Conservation (phyloP, 352 stramenopile genomes). For the Hyaloperonospora brassicae region DNA sequence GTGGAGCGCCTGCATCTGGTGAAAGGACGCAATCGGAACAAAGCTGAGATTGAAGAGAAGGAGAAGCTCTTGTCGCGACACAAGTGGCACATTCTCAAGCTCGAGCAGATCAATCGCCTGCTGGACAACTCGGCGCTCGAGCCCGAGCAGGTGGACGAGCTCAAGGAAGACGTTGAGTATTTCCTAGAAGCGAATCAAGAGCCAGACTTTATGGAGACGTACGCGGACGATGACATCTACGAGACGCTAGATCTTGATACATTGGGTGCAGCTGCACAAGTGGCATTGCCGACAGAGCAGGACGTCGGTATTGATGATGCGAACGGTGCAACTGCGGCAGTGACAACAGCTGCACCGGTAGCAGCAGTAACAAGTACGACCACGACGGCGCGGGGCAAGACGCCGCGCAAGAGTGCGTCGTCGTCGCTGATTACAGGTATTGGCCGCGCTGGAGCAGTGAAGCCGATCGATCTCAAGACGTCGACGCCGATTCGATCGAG, state of each 20-base stretch:
- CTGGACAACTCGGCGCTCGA: constrained; percentile 95
- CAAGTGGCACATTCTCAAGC: constrained; percentile 95
- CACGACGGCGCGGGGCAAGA: constrained; percentile 34
- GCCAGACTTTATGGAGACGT: constrained; percentile 89
- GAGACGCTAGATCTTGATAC: constrained; percentile 92
- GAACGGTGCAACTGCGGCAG: constrained; percentile 3
- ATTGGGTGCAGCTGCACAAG: constrained; percentile 62
- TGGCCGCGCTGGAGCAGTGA: constrained; percentile 58
- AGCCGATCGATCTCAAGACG: constrained; percentile 77
- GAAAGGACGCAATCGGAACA: constrained; percentile 94
- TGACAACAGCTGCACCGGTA: constrained; percentile 4
- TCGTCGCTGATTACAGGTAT: constrained; percentile 61
- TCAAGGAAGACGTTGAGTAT: constrained; percentile 98
- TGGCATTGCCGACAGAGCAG: constrained; percentile 60
- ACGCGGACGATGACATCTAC: constrained; percentile 91
- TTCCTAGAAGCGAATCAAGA: constrained; percentile 94
- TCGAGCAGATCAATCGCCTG: constrained; percentile 97
- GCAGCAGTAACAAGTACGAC: constrained; percentile 2
- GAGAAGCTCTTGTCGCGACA: constrained; percentile 88
- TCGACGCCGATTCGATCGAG: constrained; percentile 47
- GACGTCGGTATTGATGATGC: constrained; percentile 62
- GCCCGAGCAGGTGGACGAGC: constrained; percentile 87
- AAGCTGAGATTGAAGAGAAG: constrained; percentile 86
- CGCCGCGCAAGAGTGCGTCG: constrained; percentile 57
- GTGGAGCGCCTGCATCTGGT: constrained; percentile 68